A percentile compares a stretch with the other conserved stretches of the same genome.
These are phyloP conservation scores for Penicillium turbatum DNA, from an alignment of 495 filamentous ascomycete species.

Conservation along the genomic window DNA sequence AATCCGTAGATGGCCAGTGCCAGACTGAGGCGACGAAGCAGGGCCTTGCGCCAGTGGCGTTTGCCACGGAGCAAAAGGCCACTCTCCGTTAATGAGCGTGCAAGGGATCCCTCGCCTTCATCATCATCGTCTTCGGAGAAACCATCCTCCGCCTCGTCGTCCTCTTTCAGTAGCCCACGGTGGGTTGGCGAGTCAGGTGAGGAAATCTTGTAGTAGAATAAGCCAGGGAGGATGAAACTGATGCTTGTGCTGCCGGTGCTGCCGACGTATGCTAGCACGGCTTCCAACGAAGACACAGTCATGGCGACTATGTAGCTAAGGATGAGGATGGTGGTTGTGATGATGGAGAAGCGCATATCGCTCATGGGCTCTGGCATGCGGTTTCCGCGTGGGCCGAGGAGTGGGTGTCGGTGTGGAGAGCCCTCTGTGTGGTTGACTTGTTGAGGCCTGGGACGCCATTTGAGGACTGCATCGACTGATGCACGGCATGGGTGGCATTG, in stretches of 20 bases:
- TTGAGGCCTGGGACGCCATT: constrained; percentile 70
- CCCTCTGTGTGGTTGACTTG: constrained; percentile 35
- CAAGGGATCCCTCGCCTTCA: constrained; percentile 35
- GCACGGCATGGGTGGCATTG: constrained; percentile 95
- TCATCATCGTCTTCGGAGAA: constrained; percentile 41
- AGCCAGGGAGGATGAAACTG: constrained; percentile 89
- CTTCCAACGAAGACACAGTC: constrained; percentile 82
- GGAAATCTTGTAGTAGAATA: constrained; percentile 98
- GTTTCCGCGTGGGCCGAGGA: constrained; percentile 34
- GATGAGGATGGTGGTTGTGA: constrained; percentile 81
- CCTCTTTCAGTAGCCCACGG: constrained; percentile 80
- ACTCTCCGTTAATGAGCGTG: constrained; percentile 37
- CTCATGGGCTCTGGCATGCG: constrained; percentile 58
- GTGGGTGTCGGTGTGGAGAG: constrained; percentile 44
- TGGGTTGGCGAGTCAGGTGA: constrained; percentile 78
- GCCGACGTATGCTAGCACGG: constrained; percentile 91
- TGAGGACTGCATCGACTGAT: constrained; percentile 84
- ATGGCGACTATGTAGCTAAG: constrained; percentile 83
- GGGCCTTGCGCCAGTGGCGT: constrained; percentile 51
- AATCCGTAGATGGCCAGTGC: constrained; percentile 77
- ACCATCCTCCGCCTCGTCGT: constrained; percentile 60
- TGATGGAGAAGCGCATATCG: constrained; percentile 81
- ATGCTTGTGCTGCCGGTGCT: constrained; percentile 91
- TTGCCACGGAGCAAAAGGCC: constrained; percentile 47
- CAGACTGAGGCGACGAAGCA: constrained; percentile 70